A percentile compares a stretch with the other conserved stretches of the same genome.
Evolutionary conservation across 2,329 filamentous ascomycete species (phyloP).

Genomic region (Byssochlamys sp.): DNA sequence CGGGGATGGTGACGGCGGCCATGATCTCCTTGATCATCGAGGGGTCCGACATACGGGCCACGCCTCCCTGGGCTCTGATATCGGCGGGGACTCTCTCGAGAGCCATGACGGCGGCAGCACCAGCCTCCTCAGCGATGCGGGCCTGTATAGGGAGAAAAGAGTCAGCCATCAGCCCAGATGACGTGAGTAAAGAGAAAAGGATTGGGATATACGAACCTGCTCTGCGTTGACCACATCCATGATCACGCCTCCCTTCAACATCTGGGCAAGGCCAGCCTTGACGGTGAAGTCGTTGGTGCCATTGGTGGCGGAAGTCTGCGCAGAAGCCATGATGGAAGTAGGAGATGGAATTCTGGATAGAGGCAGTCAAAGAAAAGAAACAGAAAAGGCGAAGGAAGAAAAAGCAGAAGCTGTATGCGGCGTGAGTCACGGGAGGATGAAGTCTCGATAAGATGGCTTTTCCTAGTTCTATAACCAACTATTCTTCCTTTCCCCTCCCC

Average conservation of each 20-base stretch:
- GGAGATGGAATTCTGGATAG: neutral
- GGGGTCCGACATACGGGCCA: constrained; percentile 94
- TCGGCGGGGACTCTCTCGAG: constrained; percentile 95
- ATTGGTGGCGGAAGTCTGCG: constrained; percentile 19
- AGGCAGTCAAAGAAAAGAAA: constrained; percentile 1
- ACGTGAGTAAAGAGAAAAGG: constrained; percentile 1
- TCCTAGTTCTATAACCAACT: constrained; percentile 7
- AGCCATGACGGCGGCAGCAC: constrained; percentile 94
- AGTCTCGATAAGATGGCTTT: constrained; percentile 1
- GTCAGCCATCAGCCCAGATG: constrained; percentile 4
- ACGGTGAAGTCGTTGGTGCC: constrained; percentile 61
- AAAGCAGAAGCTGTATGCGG: constrained; percentile 3
- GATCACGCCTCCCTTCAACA: constrained; percentile 98
- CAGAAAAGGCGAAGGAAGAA: constrained; percentile 6
- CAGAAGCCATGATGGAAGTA: constrained; percentile 25
- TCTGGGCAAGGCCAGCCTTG: constrained; percentile 91
- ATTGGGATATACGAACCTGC: constrained; percentile 43
- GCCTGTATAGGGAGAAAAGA: constrained; percentile 45
- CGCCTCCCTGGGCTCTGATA: constrained; percentile 83
- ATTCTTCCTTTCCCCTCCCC: constrained; percentile 10
- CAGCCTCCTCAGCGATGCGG: constrained; percentile 92
- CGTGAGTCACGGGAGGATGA: constrained; percentile 13
- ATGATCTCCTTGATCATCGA: constrained; percentile 92
- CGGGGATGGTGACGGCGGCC: constrained; percentile 85
- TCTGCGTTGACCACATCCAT: constrained; percentile 96